phyloP scores from a whole-genome alignment of 2,329 filamentous ascomycete species.

The Colletotrichum sp. region DNA sequence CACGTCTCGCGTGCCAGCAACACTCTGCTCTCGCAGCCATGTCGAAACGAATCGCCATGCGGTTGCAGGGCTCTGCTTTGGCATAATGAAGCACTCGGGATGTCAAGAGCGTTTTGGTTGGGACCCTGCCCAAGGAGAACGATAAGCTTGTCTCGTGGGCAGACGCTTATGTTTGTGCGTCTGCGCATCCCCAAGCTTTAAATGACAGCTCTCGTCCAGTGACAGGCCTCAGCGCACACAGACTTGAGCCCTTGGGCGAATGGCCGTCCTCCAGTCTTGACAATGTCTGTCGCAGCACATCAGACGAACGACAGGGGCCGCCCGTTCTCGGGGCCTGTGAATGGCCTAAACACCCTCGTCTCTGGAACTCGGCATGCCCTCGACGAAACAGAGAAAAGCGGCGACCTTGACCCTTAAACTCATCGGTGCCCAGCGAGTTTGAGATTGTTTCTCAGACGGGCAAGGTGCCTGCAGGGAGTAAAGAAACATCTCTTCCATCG shows the following conservation, averaged over 20 bases:
- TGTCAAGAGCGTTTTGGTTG: conserved; percentile 20
- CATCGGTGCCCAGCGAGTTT: neutral
- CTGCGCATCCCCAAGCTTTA: conserved; percentile 1
- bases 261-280: conserved; percentile 6
- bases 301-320: conserved; percentile 18
- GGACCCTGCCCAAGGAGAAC: neutral
- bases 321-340: conserved; percentile 15
- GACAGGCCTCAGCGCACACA: conserved; percentile 7
- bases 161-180: conserved; percentile 5
- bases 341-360: conserved; percentile 19
- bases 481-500: conserved; percentile 18
- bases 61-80: conserved; percentile 10
- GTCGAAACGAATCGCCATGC: conserved; percentile 5
- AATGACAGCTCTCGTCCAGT: conserved; percentile 13
- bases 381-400: conserved; percentile 16
- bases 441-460: conserved; percentile 13
- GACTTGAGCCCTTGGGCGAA: neutral
- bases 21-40: neutral
- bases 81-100: conserved; percentile 19
- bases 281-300: conserved; percentile 21
- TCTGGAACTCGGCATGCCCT: conserved; percentile 7
- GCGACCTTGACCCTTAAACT: neutral
- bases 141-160: conserved; percentile 14
- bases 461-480: conserved; percentile 13
- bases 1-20: conserved; percentile 1